Evolutionary conservation across 2,329 filamentous ascomycete species (phyloP).

Genomic region (Botryotinia globosa): DNA sequence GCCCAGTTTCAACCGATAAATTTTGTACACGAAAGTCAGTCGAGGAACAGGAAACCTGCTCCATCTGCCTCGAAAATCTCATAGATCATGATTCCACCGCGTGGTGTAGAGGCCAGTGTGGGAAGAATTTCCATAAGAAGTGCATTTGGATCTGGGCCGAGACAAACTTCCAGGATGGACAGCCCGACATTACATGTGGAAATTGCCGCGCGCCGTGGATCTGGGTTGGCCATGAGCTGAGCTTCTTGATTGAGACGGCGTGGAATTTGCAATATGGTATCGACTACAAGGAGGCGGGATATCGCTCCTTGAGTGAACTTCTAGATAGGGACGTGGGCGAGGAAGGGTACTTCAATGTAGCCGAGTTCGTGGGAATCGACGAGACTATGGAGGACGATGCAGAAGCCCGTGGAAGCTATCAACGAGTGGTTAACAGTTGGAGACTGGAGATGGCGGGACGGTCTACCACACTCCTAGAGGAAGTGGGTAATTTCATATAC

Average conservation of each 20-base stretch:
- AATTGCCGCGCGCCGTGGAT: not conserved
- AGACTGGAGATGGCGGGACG: not conserved
- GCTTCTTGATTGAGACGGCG: rapidly evolving
- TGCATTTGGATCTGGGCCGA: not conserved
- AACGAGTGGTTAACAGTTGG: not conserved
- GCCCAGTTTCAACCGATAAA: not conserved
- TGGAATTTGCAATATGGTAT: not conserved
- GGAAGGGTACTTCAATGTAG: not conserved
- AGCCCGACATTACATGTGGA: not conserved
- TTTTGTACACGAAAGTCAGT: not conserved
- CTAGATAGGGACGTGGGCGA: not conserved
- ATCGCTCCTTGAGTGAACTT: not conserved
- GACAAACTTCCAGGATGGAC: not conserved
- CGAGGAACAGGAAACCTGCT: not conserved
- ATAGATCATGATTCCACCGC: too few species aligned
- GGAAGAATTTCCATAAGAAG: not conserved
- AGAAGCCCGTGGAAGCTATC: not conserved
- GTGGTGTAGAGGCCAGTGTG: not conserved
- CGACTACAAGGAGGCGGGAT: rapidly evolving
- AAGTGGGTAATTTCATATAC: not conserved
- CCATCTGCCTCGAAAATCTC: not conserved
- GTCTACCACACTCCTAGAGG: not conserved
- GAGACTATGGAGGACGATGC: too few species aligned
- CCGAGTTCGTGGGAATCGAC: not conserved
- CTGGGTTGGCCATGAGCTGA: not conserved